These are phyloP conservation scores for Ophiocytium majus DNA, from an alignment of 352 stramenopile species.

Conservation along the genomic window DNA sequence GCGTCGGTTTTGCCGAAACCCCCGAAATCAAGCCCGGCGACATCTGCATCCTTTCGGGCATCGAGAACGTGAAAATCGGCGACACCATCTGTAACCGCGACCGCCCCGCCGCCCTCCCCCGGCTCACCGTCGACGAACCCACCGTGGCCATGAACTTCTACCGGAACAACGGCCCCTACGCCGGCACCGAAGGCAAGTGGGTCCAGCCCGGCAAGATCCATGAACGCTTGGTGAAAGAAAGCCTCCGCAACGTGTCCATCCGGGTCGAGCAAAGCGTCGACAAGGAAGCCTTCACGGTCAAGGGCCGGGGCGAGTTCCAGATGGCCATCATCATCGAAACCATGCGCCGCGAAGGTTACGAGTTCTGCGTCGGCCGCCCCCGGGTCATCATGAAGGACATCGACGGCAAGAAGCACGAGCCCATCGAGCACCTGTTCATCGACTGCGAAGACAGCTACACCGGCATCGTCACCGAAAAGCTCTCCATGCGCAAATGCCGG, in stretches of 20 bases:
- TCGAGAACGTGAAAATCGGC: constrained; percentile 75
- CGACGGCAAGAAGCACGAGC: constrained; percentile 71
- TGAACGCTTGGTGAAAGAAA: constrained; percentile 83
- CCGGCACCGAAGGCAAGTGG: constrained; percentile 94
- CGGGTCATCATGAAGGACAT: constrained; percentile 89
- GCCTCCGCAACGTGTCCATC: constrained; percentile 87
- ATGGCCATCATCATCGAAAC: constrained; percentile 98
- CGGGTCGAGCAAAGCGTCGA: constrained; percentile 88
- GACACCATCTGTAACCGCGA: constrained; percentile 76
- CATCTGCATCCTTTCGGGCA: constrained; percentile 93
- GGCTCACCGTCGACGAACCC: constrained; percentile 72
- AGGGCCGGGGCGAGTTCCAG: constrained; percentile 94
- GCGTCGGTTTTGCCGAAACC: too few relatives aligned
- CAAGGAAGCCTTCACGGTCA: constrained; percentile 84
- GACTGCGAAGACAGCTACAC: too few relatives aligned
- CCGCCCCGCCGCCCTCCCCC: constrained; percentile 50
- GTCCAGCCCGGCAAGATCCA: constrained; percentile 96
- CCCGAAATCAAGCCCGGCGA: too few relatives aligned
- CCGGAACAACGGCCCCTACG: constrained; percentile 96
- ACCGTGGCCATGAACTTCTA: constrained; percentile 98
- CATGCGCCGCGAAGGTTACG: constrained; percentile 98
- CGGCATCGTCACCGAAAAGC: too few relatives aligned
- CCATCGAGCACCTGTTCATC: too few relatives aligned
- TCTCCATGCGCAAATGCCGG: too few relatives aligned
- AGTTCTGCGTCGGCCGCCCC: constrained; percentile 94